Conservation (phyloP, 1,139 yeast species). For the Lodderomyces metapsilosis region DNA sequence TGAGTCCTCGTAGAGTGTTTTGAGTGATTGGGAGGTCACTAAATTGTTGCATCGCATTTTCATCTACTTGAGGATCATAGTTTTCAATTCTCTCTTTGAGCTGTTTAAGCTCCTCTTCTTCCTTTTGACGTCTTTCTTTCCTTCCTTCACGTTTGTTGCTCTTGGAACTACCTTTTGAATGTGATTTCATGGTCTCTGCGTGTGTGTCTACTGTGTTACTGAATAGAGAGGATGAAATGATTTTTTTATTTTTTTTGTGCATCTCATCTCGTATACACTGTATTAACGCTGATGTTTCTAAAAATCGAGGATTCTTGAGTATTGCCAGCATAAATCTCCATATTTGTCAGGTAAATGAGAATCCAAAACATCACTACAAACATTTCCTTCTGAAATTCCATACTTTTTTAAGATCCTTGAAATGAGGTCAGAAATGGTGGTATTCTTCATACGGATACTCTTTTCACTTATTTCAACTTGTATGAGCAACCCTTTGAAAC, state of each 20-base stretch:
- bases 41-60: constrained; percentile 38
- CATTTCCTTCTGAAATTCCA: constrained; percentile 40
- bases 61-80: constrained; percentile 43
- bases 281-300: constrained; percentile 11
- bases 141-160: constrained; percentile 19
- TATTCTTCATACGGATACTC: not conserved
- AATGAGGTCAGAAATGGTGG: constrained; percentile 19
- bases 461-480: constrained; percentile 45
- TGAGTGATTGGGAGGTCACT: constrained; percentile 74
- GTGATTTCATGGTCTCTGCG: constrained; percentile 12
- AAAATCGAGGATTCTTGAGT: constrained; percentile 32
- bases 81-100: constrained; percentile 50
- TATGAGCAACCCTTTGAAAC: constrained; percentile 66
- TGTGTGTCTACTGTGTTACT: not conserved
- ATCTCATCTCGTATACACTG: not conserved
- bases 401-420: constrained; percentile 31
- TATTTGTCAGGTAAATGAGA: constrained; percentile 25
- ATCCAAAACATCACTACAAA: constrained; percentile 36
- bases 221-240: not conserved
- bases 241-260: not conserved
- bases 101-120: constrained; percentile 43
- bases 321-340: constrained; percentile 49
- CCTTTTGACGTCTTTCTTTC: constrained; percentile 29
- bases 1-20: constrained; percentile 68
- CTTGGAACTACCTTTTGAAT: constrained; percentile 14